phyloP scores from a whole-genome alignment of 371 early-diverging fungal species.

The Rhizopus delemar region DNA sequence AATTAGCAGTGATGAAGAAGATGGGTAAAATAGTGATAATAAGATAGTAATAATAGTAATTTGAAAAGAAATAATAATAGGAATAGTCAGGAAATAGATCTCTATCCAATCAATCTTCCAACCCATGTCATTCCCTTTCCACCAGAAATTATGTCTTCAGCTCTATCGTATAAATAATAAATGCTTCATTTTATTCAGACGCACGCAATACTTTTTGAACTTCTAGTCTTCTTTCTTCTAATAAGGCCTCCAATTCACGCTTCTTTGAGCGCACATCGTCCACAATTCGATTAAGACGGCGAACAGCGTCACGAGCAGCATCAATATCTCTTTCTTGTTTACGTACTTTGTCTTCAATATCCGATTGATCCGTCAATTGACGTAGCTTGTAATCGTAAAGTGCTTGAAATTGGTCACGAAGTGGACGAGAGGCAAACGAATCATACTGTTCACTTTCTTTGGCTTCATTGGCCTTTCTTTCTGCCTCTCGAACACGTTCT shows the following conservation, averaged over 20 bases:
- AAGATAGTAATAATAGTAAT: background rate
- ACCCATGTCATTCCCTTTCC: no score
- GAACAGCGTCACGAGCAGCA: conserved; percentile 51
- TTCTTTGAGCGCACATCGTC: conserved; percentile 52
- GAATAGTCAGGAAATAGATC: no score
- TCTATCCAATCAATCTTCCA: no score
- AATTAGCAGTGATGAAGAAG: conserved; percentile 63
- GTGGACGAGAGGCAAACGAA: conserved; percentile 46
- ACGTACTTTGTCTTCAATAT: conserved; percentile 48
- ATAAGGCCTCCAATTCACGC: conserved; percentile 41
- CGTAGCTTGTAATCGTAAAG: conserved; percentile 53
- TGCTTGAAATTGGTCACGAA: conserved; percentile 53
- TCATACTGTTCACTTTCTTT: conserved; percentile 32
- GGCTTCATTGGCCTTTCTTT: conserved; percentile 28
- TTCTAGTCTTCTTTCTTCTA: conserved; percentile 35
- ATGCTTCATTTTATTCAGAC: conserved; percentile 20
- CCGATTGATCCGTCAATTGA: conserved; percentile 51
- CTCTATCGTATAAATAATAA: background rate
- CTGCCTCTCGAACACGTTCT: conserved; percentile 45
- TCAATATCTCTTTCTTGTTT: conserved; percentile 55
- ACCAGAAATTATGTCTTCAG: background rate
- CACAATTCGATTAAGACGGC: conserved; percentile 46
- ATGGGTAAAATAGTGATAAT: background rate
- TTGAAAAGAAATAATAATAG: background rate
- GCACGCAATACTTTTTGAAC: conserved; percentile 31